A percentile compares a stretch with the other conserved stretches of the same genome.
Conservation (phyloP, 129 eudicot species). For the Artemisia argyi region DNA sequence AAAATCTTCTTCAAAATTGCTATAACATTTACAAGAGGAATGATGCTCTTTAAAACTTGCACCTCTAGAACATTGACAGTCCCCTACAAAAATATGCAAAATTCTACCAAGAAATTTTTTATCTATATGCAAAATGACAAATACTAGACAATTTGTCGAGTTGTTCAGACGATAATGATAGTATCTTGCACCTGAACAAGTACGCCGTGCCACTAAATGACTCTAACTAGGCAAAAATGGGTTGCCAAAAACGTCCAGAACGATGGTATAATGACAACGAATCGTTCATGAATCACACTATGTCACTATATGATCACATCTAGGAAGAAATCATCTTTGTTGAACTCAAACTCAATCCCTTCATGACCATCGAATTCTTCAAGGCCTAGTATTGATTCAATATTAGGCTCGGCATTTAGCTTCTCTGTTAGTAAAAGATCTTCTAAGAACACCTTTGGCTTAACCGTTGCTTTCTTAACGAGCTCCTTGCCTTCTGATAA, state of each 20-base stretch:
- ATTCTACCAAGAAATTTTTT: background rate
- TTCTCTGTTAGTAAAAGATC: background rate
- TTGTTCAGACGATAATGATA: background rate
- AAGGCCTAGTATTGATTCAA: background rate
- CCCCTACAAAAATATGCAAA: too few species aligned
- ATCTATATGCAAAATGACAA: background rate
- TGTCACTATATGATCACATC: background rate
- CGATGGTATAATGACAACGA: background rate
- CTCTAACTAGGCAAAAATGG: conserved; percentile 1
- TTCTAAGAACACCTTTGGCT: background rate
- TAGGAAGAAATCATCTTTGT: conserved; percentile 10
- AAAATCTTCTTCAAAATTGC: too few species aligned
- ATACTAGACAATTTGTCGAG: background rate
- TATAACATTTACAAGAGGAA: too few species aligned
- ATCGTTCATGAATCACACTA: background rate
- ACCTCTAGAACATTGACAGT: too few species aligned
- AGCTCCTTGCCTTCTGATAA: background rate
- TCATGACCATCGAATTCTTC: conserved; percentile 7
- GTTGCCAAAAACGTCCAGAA: background rate
- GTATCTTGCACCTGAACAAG: background rate
- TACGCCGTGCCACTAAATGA: background rate
- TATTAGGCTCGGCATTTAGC: background rate
- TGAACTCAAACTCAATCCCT: conserved; percentile 4
- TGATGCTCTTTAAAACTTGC: too few species aligned
- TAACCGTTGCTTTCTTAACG: background rate